A percentile compares a stretch with the other conserved stretches of the same genome.
These are phyloP conservation scores for Monosporascus sp. DNA, from an alignment of 2,329 filamentous ascomycete genomes.

Conservation along the genomic window DNA sequence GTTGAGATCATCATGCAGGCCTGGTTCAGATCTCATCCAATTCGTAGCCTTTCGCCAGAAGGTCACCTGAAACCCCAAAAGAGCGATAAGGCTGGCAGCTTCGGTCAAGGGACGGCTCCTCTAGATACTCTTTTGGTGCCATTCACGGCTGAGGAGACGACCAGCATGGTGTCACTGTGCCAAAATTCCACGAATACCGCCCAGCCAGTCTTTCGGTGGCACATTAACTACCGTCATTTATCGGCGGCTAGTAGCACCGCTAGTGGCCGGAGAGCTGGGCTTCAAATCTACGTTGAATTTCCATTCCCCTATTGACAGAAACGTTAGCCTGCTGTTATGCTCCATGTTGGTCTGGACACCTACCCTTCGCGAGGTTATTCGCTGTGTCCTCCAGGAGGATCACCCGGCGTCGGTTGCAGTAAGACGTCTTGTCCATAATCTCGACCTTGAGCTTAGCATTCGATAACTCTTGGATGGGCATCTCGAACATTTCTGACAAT, in stretches of 20 bases:
- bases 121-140: too few species aligned
- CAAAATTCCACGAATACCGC: not conserved
- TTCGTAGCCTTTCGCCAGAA: too few species aligned
- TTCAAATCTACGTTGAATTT: constrained; percentile 27
- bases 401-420: constrained; percentile 87
- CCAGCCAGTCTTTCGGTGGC: not conserved
- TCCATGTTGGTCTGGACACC: constrained; percentile 24
- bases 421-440: constrained; percentile 97
- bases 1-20: too few species aligned
- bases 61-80: too few species aligned
- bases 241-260: constrained; percentile 4
- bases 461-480: constrained; percentile 80
- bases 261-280: constrained; percentile 5
- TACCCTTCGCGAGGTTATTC: constrained; percentile 83
- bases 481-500: constrained; percentile 98
- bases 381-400: constrained; percentile 91
- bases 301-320: constrained; percentile 21
- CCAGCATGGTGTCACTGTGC: not conserved
- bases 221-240: not conserved
- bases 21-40: too few species aligned
- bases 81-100: too few species aligned
- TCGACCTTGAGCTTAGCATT: constrained; percentile 91
- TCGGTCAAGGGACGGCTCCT: too few species aligned
- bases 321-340: constrained; percentile 1
- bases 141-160: not conserved